These are phyloP conservation scores for Aspergillus terreus DNA, from an alignment of 2,329 filamentous ascomycete genomes.

Conservation along the genomic window DNA sequence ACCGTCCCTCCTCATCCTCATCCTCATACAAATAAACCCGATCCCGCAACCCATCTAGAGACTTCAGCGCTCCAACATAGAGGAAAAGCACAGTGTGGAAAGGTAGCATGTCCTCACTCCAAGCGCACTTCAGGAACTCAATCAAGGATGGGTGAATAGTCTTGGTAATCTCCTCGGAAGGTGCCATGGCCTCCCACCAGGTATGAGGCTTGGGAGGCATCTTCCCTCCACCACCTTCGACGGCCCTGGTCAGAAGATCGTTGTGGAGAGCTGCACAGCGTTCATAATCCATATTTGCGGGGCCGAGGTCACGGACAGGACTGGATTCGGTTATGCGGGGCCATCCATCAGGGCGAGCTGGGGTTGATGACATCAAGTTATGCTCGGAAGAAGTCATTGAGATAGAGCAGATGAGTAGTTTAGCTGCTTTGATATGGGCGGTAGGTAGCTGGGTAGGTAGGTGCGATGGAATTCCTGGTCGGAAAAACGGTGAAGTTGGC, in stretches of 20 bases:
- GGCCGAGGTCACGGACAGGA: conserved; percentile 6
- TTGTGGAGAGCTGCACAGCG: conserved; percentile 13
- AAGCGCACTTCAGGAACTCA: conserved; percentile 10
- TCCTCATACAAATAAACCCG: conserved; percentile 5
- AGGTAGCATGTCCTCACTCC: conserved; percentile 3
- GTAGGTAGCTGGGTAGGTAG: conserved; percentile 1
- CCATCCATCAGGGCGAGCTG: too few relatives aligned
- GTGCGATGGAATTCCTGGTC: neutral
- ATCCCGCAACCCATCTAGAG: conserved; percentile 1
- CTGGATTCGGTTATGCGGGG: conserved; percentile 10
- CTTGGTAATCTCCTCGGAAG: conserved; percentile 7
- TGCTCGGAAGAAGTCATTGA: conserved; percentile 5
- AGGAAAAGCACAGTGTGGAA: conserved; percentile 1
- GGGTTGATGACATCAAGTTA: neutral
- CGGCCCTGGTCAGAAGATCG: conserved; percentile 6
- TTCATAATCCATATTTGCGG: conserved; percentile 8
- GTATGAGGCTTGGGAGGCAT: conserved; percentile 5
- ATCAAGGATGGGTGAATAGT: conserved; percentile 7
- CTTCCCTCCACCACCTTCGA: conserved; percentile 2
- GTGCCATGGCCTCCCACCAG: conserved; percentile 9
- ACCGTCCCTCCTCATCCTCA: conserved; percentile 6
- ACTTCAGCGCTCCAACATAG: conserved; percentile 3
- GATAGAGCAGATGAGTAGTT: conserved; percentile 3
- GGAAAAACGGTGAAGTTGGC: neutral
- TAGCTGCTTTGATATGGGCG: neutral